Percentiles rank a stretch among this genome's conserved stretches.
These are phyloP conservation scores for Fusarium piperis DNA, from an alignment of 2,329 filamentous ascomycete genomes.

Conservation along the genomic window DNA sequence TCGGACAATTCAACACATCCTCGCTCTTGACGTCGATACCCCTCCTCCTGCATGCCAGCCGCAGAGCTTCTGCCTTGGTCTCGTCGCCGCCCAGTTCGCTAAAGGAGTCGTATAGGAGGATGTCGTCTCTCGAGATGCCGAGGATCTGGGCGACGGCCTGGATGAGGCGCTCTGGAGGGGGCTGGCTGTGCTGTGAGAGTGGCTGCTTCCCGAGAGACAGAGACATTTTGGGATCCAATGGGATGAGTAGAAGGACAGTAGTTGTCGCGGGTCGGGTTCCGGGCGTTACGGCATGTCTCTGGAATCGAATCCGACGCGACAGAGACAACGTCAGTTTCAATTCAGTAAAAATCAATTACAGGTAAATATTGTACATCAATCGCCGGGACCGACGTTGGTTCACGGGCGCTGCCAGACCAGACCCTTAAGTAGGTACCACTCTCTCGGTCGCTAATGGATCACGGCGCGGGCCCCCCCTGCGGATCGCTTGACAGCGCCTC, in stretches of 20 bases:
- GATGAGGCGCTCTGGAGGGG: conserved; percentile 46
- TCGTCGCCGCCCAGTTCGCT: conserved; percentile 55
- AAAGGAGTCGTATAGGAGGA: conserved; percentile 55
- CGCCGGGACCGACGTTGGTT: neutral
- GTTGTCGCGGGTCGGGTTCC: neutral
- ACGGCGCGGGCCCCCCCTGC: neutral
- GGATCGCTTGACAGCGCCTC: neutral
- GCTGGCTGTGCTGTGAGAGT: conserved; percentile 10
- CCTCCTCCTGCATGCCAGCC: conserved; percentile 25
- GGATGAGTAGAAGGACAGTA: neutral
- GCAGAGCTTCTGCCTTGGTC: conserved; percentile 42
- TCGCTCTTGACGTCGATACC: conserved; percentile 48
- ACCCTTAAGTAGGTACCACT: neutral
- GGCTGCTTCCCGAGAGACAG: neutral
- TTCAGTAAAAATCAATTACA: neutral
- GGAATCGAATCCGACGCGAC: neutral
- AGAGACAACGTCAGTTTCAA: neutral
- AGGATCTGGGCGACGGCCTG: conserved; percentile 51
- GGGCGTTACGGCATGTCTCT: neutral
- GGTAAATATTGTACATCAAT: neutral
- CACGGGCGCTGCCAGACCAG: neutral
- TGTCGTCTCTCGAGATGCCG: conserved; percentile 42
- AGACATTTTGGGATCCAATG: neutral
- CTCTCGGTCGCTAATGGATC: neutral
- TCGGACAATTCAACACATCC: conserved; percentile 56